Base-by-base conservation (phyloP, 2,329 filamentous ascomycete genomes). In the Lasiodiplodia sp. region DNA sequence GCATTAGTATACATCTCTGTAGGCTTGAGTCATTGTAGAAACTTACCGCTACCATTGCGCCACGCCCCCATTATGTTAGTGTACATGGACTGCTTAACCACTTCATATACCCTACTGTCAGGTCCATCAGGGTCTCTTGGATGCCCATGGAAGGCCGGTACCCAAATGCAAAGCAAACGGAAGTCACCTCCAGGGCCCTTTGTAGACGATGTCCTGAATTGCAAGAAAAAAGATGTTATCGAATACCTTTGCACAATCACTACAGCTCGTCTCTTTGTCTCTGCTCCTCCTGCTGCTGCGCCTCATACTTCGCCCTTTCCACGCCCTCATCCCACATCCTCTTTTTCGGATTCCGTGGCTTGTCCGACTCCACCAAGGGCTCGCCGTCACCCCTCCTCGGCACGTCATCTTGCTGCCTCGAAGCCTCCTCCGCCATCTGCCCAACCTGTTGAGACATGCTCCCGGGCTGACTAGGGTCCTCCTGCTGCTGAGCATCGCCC, bases 271-370 rank as follows among this genome's bases (percentile, higher is more conserved):
- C 76, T 60, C 72, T 78, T 65, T 71, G 34, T 64, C 62, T 40
- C 57, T 68, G 64, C 68, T 70, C 65, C 68, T 64, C 67, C 37
- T 53, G n/a, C 67, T 75, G 72, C 52, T 70, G 71, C 60, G 74
- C 70, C 66, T 77, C 76, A 69, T 72, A 69, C 70, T 76, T 79
- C 62, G 67, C 72, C 31, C 71, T 74, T 71, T 80, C 78, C 12
- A 76, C 75, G 68, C 74, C 64, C 68, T 87, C 87, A 71, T 89
- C 87, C 82, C 87, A 88, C 79, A 86, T 85, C 79, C 87, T 85
- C 81, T 90, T 90, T 81, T 86, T 89, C 7, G 87, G 86, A 75
- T 90, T 90, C 34, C 76, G 73, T 31, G 77, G 80, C 71, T 73
- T 78, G 71, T 77, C 77, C 60, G 75, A 78, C 70, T 83, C 74